These are phyloP conservation scores for Pseudogymnoascus sp. DNA, from an alignment of 2,329 filamentous ascomycete species.

Conservation along the genomic window DNA sequence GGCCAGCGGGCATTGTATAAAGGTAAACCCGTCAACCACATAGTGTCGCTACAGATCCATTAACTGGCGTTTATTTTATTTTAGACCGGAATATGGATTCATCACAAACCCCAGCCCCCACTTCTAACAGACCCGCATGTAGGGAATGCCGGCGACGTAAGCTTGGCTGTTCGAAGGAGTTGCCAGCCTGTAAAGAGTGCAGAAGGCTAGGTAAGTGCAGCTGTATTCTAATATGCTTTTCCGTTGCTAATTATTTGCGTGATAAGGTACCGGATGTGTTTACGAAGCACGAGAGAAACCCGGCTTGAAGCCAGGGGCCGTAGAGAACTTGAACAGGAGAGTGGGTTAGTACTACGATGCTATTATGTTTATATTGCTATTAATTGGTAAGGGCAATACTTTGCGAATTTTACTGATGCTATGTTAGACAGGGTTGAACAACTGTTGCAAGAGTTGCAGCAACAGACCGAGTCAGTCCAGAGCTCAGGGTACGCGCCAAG, in stretches of 20 bases:
- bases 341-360: slow-evolving; percentile 20
- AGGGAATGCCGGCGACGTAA: slow-evolving; percentile 29
- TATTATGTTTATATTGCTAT: background rate
- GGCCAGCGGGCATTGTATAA: background rate
- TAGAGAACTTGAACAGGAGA: slow-evolving; percentile 30
- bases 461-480: background rate
- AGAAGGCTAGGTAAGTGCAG: slow-evolving; percentile 21
- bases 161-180: slow-evolving; percentile 29
- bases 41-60: background rate
- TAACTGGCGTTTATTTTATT: background rate
- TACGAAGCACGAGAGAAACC: slow-evolving; percentile 30
- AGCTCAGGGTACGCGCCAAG: background rate
- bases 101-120: background rate
- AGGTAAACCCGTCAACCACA: background rate
- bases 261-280: slow-evolving; percentile 20
- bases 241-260: background rate
- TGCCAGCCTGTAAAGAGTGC: slow-evolving; percentile 28
- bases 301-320: slow-evolving; percentile 31
- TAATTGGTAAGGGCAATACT: slow-evolving; percentile 11
- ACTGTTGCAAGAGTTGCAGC: slow-evolving; percentile 6
- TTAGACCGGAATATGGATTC: background rate
- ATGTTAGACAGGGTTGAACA: slow-evolving; percentile 18
- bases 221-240: background rate
- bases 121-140: slow-evolving; percentile 22
- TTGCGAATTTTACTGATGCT: slow-evolving; percentile 15